Percentiles rank a stretch among this genome's conserved stretches.
phyloP scores from a whole-genome alignment of 768 basidiomycete species.

The Udeniomyces megalosporus region DNA sequence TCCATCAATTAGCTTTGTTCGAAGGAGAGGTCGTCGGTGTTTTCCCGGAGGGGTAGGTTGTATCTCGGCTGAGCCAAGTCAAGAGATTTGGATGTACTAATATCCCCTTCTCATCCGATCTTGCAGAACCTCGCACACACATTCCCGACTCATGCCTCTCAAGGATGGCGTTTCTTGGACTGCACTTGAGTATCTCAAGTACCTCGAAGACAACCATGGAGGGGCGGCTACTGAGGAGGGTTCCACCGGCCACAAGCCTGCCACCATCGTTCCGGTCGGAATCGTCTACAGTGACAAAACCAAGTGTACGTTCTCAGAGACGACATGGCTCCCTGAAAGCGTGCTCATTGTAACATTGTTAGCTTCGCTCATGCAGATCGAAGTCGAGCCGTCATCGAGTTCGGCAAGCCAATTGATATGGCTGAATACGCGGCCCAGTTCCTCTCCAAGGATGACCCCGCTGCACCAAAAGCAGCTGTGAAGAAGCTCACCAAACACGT shows the following conservation, averaged over 20 bases:
- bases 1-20: conserved; percentile 39
- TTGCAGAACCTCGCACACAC: conserved; percentile 47
- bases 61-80: not conserved
- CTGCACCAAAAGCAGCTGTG: conserved; percentile 57
- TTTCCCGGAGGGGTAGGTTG: conserved; percentile 54
- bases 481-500: conserved; percentile 68
- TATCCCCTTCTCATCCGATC: conserved; percentile 17
- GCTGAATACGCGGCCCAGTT: conserved; percentile 63
- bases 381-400: conserved; percentile 56
- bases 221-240: conserved; percentile 20
- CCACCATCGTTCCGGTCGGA: conserved; percentile 56
- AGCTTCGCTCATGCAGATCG: conserved; percentile 34
- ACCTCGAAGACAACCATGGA: conserved; percentile 34
- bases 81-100: not conserved
- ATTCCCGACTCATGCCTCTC: conserved; percentile 74
- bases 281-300: conserved; percentile 93
- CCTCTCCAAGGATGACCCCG: conserved; percentile 44
- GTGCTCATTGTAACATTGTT: too few species aligned
- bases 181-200: conserved; percentile 77
- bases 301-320: conserved; percentile 37
- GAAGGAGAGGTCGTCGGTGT: conserved; percentile 72
- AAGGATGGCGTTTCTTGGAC: conserved; percentile 88
- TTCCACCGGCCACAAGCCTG: conserved; percentile 33
- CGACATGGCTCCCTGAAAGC: too few species aligned
- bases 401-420: conserved; percentile 62